Evolutionary conservation across 768 basidiomycete genomes (phyloP).

Genomic region (Pleurotus eryngii): DNA sequence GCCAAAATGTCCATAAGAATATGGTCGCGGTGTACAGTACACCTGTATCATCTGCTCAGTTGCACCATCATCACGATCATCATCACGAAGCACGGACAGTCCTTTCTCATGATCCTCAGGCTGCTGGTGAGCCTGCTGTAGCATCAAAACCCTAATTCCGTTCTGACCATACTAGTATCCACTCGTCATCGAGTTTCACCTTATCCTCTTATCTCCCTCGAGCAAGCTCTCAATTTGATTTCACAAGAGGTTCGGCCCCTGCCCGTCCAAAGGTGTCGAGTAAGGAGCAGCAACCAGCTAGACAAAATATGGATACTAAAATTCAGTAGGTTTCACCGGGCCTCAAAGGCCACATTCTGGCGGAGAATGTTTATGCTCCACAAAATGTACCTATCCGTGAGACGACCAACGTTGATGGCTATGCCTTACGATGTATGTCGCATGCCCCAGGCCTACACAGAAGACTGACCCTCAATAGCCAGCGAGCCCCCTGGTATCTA

Average conservation of each 20-base stretch:
- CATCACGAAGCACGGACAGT: conserved; percentile 41
- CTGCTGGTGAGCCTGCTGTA: conserved; percentile 46
- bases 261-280: conserved; percentile 34
- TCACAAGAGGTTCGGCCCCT: conserved; percentile 45
- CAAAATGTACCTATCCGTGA: conserved; percentile 58
- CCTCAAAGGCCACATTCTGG: conserved; percentile 69
- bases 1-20: conserved; percentile 51
- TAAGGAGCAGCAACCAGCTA: conserved; percentile 24
- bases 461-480: conserved; percentile 34
- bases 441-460: too few relatives aligned
- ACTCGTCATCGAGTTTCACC: conserved; percentile 75
- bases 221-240: conserved; percentile 61
- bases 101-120: conserved; percentile 68
- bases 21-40: conserved; percentile 23
- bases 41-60: conserved; percentile 37
- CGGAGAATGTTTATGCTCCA: conserved; percentile 68
- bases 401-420: conserved; percentile 88
- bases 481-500: conserved; percentile 63
- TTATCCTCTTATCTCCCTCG: conserved; percentile 65
- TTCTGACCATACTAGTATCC: conserved; percentile 46
- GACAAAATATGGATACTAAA: not conserved
- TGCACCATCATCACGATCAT: conserved; percentile 29
- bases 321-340: conserved; percentile 48
- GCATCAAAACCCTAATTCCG: not conserved
- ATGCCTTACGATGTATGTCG: conserved; percentile 68